Conservation (phyloP, 192 early-diverging fungal genomes). For the Entomortierella chlamydospora region DNA sequence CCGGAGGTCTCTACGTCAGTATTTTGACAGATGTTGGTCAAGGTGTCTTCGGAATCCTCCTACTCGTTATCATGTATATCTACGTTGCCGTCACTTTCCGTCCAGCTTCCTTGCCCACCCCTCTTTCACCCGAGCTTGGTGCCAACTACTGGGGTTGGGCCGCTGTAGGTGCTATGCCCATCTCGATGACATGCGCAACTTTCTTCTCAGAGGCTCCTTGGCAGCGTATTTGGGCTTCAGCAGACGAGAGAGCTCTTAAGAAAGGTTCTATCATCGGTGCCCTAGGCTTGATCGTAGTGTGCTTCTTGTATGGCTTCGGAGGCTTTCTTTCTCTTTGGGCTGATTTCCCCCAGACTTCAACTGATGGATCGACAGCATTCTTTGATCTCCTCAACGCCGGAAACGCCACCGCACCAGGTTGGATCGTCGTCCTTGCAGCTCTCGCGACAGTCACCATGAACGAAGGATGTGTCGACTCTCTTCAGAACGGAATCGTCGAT, state of each 20-base stretch:
- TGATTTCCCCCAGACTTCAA: slow-evolving; percentile 57
- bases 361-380: slow-evolving; percentile 69
- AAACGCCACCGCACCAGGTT: slow-evolving; percentile 52
- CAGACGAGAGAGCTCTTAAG: slow-evolving; percentile 68
- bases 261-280: slow-evolving; percentile 67
- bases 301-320: slow-evolving; percentile 68
- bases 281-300: slow-evolving; percentile 63
- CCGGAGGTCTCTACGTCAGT: slow-evolving; percentile 76
- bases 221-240: slow-evolving; percentile 81
- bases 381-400: slow-evolving; percentile 71
- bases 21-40: slow-evolving; percentile 74
- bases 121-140: slow-evolving; percentile 62
- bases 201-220: slow-evolving; percentile 79
- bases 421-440: slow-evolving; percentile 70
- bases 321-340: slow-evolving; percentile 76
- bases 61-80: slow-evolving; percentile 65
- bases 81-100: slow-evolving; percentile 66
- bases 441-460: slow-evolving; percentile 72
- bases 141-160: slow-evolving; percentile 76
- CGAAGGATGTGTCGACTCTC: slow-evolving; percentile 74
- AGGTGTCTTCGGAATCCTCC: slow-evolving; percentile 63
- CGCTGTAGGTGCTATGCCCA: slow-evolving; percentile 69
- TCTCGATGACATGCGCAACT: slow-evolving; percentile 70
- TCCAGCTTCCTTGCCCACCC: slow-evolving; percentile 57
- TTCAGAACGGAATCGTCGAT: slow-evolving; percentile 76